Evolutionary conservation across 345 rosid genomes (phyloP).

Genomic region (Viola odorata): DNA sequence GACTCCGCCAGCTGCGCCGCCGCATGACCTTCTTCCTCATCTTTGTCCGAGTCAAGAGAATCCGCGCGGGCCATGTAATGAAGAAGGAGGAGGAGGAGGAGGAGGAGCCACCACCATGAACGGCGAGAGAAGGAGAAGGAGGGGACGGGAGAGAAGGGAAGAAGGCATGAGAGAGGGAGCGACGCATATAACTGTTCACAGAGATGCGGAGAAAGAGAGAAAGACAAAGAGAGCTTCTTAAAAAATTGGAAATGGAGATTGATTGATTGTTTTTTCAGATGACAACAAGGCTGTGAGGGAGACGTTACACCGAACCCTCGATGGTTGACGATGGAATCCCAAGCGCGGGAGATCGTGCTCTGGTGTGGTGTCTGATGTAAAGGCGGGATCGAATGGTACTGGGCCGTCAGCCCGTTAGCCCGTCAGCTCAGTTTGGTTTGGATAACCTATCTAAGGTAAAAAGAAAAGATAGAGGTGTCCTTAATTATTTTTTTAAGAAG

Average conservation of each 20-base stretch:
- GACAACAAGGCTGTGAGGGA: conserved; percentile 28
- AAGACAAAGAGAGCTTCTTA: neutral
- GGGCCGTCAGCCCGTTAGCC: too few species aligned
- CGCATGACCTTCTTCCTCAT: conserved; percentile 19
- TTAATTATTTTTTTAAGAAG: too few species aligned
- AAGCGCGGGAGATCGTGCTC: too few species aligned
- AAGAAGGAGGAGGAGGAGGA: neutral
- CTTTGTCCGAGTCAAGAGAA: conserved; percentile 28
- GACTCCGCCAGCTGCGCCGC: conserved; percentile 39
- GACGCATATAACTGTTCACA: conserved; percentile 18
- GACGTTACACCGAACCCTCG: conserved; percentile 33
- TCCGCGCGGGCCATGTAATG: conserved; percentile 13
- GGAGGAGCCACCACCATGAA: too few species aligned
- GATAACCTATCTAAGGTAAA: too few species aligned
- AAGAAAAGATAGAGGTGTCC: too few species aligned
- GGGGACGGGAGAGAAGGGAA: conserved; percentile 34
- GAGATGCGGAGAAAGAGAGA: neutral
- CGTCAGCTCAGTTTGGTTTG: too few species aligned
- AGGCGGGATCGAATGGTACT: too few species aligned
- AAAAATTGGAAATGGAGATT: conserved; percentile 4
- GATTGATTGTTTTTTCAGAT: conserved; percentile 6
- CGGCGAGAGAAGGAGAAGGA: conserved; percentile 10
- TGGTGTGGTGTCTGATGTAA: too few species aligned
- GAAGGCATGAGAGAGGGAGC: conserved; percentile 20
- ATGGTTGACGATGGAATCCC: conserved; percentile 4